Percentiles rank a stretch among this genome's conserved stretches.
These are phyloP conservation scores for Suillus alpinus DNA, from an alignment of 768 basidiomycete genomes.

Conservation along the genomic window DNA sequence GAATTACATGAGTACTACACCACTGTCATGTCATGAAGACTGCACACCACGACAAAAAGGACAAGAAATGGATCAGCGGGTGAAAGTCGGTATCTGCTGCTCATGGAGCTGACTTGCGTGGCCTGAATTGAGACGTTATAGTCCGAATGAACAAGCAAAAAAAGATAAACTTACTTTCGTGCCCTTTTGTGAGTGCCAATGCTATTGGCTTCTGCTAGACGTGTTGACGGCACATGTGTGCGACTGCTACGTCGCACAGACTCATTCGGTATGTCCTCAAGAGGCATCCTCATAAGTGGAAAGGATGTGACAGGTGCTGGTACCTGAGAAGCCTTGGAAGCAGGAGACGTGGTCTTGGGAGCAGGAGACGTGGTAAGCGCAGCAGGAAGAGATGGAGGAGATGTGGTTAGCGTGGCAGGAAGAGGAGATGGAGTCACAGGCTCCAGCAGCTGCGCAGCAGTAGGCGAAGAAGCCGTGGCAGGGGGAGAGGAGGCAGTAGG, in stretches of 20 bases:
- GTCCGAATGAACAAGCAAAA: background rate
- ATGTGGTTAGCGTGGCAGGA: no score
- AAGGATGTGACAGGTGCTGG: background rate
- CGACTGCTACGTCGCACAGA: background rate
- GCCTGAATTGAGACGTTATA: background rate
- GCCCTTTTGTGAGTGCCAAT: background rate
- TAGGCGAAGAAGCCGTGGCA: no score
- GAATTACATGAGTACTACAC: no score
- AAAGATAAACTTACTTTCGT: background rate
- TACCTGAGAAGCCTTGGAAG: no score
- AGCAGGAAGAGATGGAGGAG: no score
- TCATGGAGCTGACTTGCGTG: background rate
- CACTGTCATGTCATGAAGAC: no score
- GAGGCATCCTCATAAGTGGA: background rate
- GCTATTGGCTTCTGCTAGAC: background rate
- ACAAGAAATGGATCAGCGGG: background rate
- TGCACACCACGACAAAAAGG: background rate
- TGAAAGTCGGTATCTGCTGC: background rate
- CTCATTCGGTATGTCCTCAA: background rate
- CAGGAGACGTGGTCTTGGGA: no score
- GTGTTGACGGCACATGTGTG: background rate
- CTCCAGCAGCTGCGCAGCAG: no score
- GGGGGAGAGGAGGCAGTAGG: no score
- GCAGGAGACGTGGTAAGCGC: no score
- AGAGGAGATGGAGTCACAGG: no score